Conservation (phyloP, 768 basidiomycete species). For the Xanthoconium purpureum region DNA sequence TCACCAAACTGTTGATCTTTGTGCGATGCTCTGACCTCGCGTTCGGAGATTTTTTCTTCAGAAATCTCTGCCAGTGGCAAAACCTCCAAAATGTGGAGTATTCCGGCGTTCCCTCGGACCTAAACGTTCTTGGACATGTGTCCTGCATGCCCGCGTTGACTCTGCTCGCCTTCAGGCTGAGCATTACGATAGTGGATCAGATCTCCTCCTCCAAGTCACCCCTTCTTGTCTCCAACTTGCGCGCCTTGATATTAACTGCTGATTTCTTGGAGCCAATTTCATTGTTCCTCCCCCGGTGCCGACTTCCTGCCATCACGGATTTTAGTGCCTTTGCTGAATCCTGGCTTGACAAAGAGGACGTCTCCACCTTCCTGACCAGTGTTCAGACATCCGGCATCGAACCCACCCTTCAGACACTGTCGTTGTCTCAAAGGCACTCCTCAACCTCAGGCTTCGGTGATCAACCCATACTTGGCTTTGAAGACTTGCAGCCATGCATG, state of each 20-base stretch:
- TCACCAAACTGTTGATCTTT: background rate
- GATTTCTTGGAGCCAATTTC: background rate
- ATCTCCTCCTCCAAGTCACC: background rate
- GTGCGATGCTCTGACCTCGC: background rate
- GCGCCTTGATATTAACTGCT: background rate
- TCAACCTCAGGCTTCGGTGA: too few relatives aligned
- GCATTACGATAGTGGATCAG: background rate
- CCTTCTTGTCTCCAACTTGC: background rate
- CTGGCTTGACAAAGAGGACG: background rate
- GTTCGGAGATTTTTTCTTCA: background rate
- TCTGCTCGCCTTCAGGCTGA: background rate
- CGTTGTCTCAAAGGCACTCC: background rate
- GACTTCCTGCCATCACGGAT: background rate
- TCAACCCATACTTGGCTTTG: background rate
- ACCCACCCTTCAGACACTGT: background rate
- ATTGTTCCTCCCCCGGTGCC: background rate
- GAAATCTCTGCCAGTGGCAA: background rate
- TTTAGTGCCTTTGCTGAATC: background rate
- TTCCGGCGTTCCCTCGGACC: background rate
- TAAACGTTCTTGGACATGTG: background rate
- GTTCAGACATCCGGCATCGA: background rate
- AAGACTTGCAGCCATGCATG: background rate
- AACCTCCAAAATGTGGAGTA: background rate
- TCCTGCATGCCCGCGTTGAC: background rate
- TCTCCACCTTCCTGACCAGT: background rate